Percentiles rank a stretch among this genome's conserved stretches.
These are phyloP conservation scores for Phoenix dactylifera DNA, from an alignment of 176 grass and related monocot species.

Conservation along the genomic window DNA sequence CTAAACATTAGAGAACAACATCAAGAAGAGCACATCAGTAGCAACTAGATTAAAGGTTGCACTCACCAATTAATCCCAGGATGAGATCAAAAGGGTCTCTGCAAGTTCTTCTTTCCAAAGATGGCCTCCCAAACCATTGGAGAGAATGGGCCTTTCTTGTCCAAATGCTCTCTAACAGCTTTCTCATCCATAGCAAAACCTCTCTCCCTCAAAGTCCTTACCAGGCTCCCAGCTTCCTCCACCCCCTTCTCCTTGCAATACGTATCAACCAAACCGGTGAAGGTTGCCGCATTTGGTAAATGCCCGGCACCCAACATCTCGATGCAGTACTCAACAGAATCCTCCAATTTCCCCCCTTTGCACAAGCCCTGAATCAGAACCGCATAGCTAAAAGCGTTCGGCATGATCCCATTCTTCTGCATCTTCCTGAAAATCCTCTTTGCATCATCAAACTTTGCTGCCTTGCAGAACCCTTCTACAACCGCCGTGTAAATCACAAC, in stretches of 20 bases:
- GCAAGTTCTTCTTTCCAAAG: constrained; percentile 56
- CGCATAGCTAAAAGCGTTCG: constrained; percentile 71
- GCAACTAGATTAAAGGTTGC: too few species aligned
- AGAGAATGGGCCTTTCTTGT: constrained; percentile 89
- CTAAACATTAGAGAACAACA: too few species aligned
- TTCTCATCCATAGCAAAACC: constrained; percentile 77
- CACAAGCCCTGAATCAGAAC: constrained; percentile 57
- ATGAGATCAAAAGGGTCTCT: constrained; percentile 35
- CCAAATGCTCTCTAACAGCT: constrained; percentile 80
- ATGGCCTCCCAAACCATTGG: constrained; percentile 62
- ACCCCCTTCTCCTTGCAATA: constrained; percentile 55
- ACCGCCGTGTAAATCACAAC: constrained; percentile 93
- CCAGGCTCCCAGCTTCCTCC: constrained; percentile 48
- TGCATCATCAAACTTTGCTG: constrained; percentile 49
- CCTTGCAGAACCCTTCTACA: constrained; percentile 82
- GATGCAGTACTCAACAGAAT: constrained; percentile 43
- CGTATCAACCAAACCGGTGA: constrained; percentile 51
- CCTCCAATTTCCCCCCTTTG: constrained; percentile 46
- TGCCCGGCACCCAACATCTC: constrained; percentile 84
- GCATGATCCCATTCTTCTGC: constrained; percentile 74
- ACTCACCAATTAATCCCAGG: background rate
- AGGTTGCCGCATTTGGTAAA: constrained; percentile 46
- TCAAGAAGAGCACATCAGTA: too few species aligned
- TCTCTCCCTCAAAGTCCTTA: constrained; percentile 62
- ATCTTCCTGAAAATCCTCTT: constrained; percentile 81